Evolutionary conservation across 192 early-diverging fungal species (phyloP), one percentile per base, ranked within the genome.

Genomic region (Coemansia asiatica): DNA sequence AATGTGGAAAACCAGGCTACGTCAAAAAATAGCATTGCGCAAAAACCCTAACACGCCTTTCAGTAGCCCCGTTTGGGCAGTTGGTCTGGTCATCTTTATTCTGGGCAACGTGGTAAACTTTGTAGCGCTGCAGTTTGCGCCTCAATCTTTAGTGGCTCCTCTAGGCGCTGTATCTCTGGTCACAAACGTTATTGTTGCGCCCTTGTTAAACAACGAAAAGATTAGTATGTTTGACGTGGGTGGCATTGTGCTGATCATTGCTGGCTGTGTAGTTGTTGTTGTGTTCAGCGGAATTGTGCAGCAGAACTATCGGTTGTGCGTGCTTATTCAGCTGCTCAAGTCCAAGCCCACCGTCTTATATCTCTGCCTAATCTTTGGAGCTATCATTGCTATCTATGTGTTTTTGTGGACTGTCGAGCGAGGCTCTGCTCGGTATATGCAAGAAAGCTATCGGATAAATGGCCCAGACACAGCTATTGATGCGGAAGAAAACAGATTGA

Each of bases 151-250:
- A 31, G 85, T 90, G 9, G 91, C 90, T 0, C 88, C 91, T 1
- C 77, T 93, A n/a, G 89, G 90, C 9, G 89, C 87, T 16, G 85
- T 91, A 13, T 87, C 91, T 0, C 80, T 93, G n/a, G 90, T 93
- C 15, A 85, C 88, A 2, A 93, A 93, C 58, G 88, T 92, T 33
- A 87, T 93, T 50, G 74, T 90, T 18, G 91, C 91, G 6, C 91
- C 91, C 2, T 60, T 90, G 10, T 76, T 93, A 49, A 91, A 93
- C 77, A 83, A 87, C 63, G 90, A 93, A 60, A 79, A 78, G 28
- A 86, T 90, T 46, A 81, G 86, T 4, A 68, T 80, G 70, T 87
- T 76, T 67, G 91, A 93, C 60, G 35, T 90, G 23, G 84, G 89
- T 25, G 90, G 90, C 0, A 87, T 92, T 58, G 80, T 85, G 33